These are phyloP conservation scores for Peterozyma toletana DNA, from an alignment of 805 yeast genomes.

Conservation along the genomic window DNA sequence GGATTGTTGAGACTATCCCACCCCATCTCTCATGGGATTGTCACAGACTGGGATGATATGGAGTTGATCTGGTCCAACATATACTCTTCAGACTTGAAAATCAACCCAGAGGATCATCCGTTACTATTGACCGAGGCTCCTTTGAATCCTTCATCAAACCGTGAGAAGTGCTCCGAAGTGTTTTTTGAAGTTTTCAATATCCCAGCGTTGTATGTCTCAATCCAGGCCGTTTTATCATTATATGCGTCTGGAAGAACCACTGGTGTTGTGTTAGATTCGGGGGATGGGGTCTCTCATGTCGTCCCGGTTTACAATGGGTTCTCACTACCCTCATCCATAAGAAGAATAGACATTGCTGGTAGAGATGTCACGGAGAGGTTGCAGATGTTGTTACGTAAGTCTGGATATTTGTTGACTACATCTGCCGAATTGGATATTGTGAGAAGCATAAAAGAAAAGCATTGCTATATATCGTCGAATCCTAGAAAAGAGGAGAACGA, in stretches of 20 bases:
- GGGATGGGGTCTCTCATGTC: constrained; percentile 85
- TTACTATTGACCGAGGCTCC: constrained; percentile 86
- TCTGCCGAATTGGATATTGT: constrained; percentile 82
- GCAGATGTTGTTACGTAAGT: constrained; percentile 57
- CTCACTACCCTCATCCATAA: constrained; percentile 62
- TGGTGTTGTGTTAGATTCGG: constrained; percentile 84
- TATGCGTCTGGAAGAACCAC: constrained; percentile 90
- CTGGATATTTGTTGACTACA: constrained; percentile 57
- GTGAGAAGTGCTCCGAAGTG: constrained; percentile 56
- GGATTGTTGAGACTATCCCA: constrained; percentile 68
- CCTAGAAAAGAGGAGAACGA: constrained; percentile 11
- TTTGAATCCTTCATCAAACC: constrained; percentile 56
- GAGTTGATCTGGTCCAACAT: constrained; percentile 73
- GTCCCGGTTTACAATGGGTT: constrained; percentile 92
- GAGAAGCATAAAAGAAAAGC: constrained; percentile 66
- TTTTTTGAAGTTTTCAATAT: constrained; percentile 67
- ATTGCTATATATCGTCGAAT: constrained; percentile 59
- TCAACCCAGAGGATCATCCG: constrained; percentile 76
- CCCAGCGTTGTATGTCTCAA: constrained; percentile 66
- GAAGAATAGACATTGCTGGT: constrained; percentile 79
- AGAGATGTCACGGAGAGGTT: constrained; percentile 75
- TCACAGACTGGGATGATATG: constrained; percentile 81
- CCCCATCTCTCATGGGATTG: constrained; percentile 77
- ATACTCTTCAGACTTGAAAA: constrained; percentile 48
- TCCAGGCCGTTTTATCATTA: constrained; percentile 75